A percentile compares a stretch with the other conserved stretches of the same genome.
Evolutionary conservation across 306 rosid species (phyloP).

Genomic region (Vicia sativa): DNA sequence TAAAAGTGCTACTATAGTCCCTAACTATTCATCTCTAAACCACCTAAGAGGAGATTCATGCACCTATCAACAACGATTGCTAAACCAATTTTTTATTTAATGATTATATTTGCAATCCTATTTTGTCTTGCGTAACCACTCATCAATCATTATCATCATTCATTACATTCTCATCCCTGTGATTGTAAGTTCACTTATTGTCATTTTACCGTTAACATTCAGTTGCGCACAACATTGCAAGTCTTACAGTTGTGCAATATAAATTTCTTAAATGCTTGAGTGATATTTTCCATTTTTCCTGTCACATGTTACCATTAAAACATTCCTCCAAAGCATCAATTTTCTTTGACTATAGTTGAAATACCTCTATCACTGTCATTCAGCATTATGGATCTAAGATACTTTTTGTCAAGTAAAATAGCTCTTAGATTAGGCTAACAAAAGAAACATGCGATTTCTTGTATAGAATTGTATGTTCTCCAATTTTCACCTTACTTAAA

Average conservation of each 20-base stretch:
- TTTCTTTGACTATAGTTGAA: not conserved
- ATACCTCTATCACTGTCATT: not conserved
- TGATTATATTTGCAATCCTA: not conserved
- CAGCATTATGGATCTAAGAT: not conserved
- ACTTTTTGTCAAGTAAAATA: not conserved
- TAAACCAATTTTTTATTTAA: not conserved
- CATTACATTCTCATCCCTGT: too few relatives aligned
- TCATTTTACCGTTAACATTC: not conserved
- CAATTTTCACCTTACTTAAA: not conserved
- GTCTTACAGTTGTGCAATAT: not conserved
- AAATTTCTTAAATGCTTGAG: not conserved
- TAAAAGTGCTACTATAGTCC: not conserved
- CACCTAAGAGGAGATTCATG: not conserved
- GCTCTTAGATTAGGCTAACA: too few relatives aligned
- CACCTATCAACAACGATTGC: not conserved
- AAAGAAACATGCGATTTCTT: not conserved
- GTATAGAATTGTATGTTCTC: not conserved
- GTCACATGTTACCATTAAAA: not conserved
- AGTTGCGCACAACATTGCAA: not conserved
- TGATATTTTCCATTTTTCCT: constrained; percentile 1
- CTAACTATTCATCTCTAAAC: not conserved
- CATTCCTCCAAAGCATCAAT: not conserved
- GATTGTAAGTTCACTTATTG: not conserved
- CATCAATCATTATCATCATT: too few relatives aligned
- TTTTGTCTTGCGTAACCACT: not conserved